Conservation (phyloP, 2,329 filamentous ascomycete genomes). For the Alternaria atra region DNA sequence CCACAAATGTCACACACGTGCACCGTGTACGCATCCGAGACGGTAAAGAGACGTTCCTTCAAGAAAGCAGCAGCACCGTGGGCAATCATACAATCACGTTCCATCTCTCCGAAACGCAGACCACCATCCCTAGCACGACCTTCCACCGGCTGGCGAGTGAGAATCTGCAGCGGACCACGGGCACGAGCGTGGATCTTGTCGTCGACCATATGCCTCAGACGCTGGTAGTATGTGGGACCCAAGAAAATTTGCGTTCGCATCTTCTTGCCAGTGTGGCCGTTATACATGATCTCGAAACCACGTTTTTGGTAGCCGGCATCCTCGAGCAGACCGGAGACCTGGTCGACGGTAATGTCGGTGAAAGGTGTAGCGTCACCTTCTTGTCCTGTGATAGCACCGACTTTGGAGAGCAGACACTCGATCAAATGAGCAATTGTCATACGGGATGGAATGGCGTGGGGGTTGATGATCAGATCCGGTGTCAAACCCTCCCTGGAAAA, state of each 20-base stretch:
- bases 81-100: constrained; percentile 99
- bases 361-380: constrained; percentile 98
- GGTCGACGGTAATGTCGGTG: constrained; percentile 95
- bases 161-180: constrained; percentile 93
- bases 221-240: constrained; percentile 98
- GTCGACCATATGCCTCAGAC: constrained; percentile 98
- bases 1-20: constrained; percentile 99
- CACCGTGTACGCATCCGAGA: constrained; percentile 96
- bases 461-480: constrained; percentile 98
- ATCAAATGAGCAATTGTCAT: constrained; percentile 99
- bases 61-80: constrained; percentile 96
- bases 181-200: constrained; percentile 99
- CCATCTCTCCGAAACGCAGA: constrained; percentile 99
- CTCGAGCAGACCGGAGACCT: constrained; percentile 84
- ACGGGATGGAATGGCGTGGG: constrained; percentile 98
- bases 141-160: constrained; percentile 96
- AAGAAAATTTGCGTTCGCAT: constrained; percentile 94
- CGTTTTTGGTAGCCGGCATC: constrained; percentile 95
- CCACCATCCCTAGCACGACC: constrained; percentile 98
- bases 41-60: constrained; percentile 96
- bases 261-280: constrained; percentile 95
- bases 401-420: constrained; percentile 96
- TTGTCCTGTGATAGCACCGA: constrained; percentile 89
- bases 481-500: constrained; percentile 91
- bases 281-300: constrained; percentile 98